These are phyloP conservation scores for Chamaecyparis obtusa DNA, from an alignment of 75 land plant genomes.

Conservation along the genomic window DNA sequence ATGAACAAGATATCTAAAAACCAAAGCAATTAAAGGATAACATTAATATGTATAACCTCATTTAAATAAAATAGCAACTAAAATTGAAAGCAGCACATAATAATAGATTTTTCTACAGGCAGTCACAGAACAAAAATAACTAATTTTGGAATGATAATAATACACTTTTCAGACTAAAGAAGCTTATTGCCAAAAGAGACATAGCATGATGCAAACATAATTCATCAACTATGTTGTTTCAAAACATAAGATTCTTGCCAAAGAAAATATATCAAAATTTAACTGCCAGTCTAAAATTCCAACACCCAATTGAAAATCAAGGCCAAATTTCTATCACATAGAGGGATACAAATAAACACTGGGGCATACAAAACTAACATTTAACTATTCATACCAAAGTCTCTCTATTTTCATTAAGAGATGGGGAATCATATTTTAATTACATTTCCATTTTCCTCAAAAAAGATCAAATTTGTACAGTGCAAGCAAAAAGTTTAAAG, in stretches of 20 bases:
- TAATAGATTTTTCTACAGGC: not conserved
- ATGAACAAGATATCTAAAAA: constrained; percentile 62
- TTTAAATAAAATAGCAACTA: not conserved
- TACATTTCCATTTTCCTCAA: not conserved
- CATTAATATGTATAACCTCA: not conserved
- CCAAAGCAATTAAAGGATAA: not conserved
- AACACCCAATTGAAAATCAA: not conserved
- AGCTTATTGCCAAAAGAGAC: not conserved
- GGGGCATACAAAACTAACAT: not conserved
- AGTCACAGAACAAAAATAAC: not conserved
- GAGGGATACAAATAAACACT: not conserved
- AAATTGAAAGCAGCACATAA: not conserved
- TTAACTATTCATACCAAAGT: not conserved
- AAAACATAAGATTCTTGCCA: not conserved
- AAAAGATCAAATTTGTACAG: not conserved
- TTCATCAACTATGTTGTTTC: no score
- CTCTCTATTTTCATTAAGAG: not conserved
- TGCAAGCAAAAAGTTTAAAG: not conserved
- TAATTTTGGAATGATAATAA: not conserved
- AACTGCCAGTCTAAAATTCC: not conserved
- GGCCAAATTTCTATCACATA: not conserved
- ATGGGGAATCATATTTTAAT: not conserved
- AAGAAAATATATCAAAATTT: not conserved
- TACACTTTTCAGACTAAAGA: not conserved
- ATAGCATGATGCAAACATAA: not conserved